These are phyloP conservation scores for Leonotis leonurus DNA, from an alignment of 257 asterid genomes.

Conservation along the genomic window DNA sequence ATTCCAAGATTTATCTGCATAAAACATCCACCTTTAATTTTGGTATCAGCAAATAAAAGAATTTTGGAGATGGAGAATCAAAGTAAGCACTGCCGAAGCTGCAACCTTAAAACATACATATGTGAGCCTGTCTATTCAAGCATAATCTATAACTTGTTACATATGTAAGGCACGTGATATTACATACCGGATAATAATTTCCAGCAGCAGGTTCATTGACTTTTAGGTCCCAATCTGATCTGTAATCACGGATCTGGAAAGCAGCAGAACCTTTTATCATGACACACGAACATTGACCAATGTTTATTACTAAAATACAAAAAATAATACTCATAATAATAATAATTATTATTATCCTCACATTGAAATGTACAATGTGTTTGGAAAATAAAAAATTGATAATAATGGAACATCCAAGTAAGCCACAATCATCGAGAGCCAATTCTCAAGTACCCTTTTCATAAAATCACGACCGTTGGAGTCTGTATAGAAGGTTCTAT, in stretches of 20 bases:
- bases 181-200: constrained; percentile 73
- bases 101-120: not conserved
- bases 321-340: not conserved
- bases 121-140: not conserved
- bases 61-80: not conserved
- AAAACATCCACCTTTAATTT: too few species aligned
- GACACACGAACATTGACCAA: not conserved
- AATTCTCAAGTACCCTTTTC: constrained; percentile 38
- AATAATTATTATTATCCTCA: not conserved
- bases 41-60: too few species aligned
- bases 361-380: not conserved
- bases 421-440: not conserved
- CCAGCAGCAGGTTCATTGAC: constrained; percentile 75
- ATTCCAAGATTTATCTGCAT: constrained; percentile 67
- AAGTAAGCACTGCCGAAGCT: not conserved
- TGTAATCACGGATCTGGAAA: constrained; percentile 59
- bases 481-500: constrained; percentile 59
- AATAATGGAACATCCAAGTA: not conserved
- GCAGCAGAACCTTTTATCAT: constrained; percentile 6
- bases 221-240: constrained; percentile 71
- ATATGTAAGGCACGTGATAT: not conserved
- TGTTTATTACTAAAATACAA: not conserved
- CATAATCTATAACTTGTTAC: not conserved
- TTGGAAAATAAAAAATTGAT: constrained; percentile 3
- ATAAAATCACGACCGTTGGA: constrained; percentile 82